phyloP scores from a whole-genome alignment of 345 rosid genomes.

The Moringa oleifera region DNA sequence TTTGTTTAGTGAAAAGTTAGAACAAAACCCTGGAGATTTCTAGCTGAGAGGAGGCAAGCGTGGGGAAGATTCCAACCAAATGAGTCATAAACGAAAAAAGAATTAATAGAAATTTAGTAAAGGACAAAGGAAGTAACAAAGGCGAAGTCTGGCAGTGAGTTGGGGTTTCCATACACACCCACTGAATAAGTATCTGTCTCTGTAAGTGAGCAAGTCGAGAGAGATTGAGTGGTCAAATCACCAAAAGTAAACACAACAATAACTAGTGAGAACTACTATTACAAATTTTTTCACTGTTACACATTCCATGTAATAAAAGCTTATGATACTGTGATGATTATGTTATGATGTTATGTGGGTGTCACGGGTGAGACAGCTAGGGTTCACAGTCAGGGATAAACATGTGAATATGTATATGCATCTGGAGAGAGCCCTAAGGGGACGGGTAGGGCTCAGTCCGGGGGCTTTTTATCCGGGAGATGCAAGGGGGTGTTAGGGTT shows the following conservation, averaged over 20 bases:
- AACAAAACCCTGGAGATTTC: conserved; percentile 15
- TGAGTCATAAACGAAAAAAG: conserved; percentile 18
- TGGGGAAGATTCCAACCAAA: conserved; percentile 21
- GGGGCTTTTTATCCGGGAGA: conserved; percentile 32
- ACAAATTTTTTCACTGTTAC: too few relatives aligned
- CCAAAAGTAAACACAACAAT: conserved; percentile 20
- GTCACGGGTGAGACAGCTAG: not conserved
- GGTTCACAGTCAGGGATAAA: not conserved
- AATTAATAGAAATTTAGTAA: conserved; percentile 9
- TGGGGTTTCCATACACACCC: conserved; percentile 16
- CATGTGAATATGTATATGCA: conserved; percentile 3
- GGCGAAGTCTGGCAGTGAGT: conserved; percentile 17
- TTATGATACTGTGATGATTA: conserved; percentile 23
- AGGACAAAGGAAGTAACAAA: conserved; percentile 28
- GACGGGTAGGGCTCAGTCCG: conserved; percentile 3
- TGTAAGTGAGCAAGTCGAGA: conserved; percentile 22
- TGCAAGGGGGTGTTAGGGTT: conserved; percentile 20
- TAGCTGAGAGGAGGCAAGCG: not conserved
- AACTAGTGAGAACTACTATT: too few relatives aligned
- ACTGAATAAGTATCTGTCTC: conserved; percentile 22
- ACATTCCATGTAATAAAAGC: not conserved
- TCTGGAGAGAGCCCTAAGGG: conserved; percentile 28
- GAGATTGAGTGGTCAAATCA: conserved; percentile 49
- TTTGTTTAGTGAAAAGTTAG: conserved; percentile 5
- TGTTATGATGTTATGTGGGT: conserved; percentile 16